A percentile compares a stretch with the other conserved stretches of the same genome.
Evolutionary conservation across 495 filamentous ascomycete species (phyloP).

Genomic region (Aspergillus diversus): DNA sequence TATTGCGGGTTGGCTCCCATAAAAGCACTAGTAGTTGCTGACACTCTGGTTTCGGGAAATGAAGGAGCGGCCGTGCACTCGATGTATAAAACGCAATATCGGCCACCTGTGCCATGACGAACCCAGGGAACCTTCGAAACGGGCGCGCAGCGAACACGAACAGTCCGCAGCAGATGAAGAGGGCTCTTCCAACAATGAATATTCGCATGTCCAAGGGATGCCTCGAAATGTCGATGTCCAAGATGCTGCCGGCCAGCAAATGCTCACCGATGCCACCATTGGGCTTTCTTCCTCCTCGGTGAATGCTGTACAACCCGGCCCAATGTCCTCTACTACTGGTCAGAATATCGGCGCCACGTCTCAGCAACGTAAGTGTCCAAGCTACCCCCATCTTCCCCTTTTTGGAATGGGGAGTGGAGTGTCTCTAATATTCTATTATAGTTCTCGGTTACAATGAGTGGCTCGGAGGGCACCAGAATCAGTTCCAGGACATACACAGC

Average conservation of each 20-base stretch:
- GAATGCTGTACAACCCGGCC: conserved; percentile 40
- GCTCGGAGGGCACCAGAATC: conserved; percentile 69
- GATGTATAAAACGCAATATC: conserved; percentile 99
- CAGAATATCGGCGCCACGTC: conserved; percentile 59
- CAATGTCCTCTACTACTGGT: conserved; percentile 36
- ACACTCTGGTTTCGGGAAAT: conserved; percentile 26
- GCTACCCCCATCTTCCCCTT: conserved; percentile 12
- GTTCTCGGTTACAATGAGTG: conserved; percentile 70
- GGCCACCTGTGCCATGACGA: conserved; percentile 99
- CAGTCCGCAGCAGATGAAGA: conserved; percentile 63
- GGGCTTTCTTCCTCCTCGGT: conserved; percentile 38
- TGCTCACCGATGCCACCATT: conserved; percentile 40
- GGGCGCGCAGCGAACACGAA: conserved; percentile 70
- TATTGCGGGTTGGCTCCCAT: conserved; percentile 22
- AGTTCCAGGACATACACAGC: conserved; percentile 91
- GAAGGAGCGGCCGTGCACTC: conserved; percentile 91
- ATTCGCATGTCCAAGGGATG: conserved; percentile 43
- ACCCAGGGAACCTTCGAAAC: conserved; percentile 79
- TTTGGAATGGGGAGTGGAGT: not conserved
- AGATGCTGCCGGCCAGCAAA: conserved; percentile 49
- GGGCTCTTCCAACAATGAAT: conserved; percentile 53
- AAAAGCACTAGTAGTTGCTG: conserved; percentile 30
- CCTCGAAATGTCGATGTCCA: conserved; percentile 42
- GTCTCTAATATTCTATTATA: conserved; percentile 40
- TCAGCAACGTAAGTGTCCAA: conserved; percentile 72